Conservation (phyloP, 2,329 filamentous ascomycete genomes). For the Albifimbria verrucaria region DNA sequence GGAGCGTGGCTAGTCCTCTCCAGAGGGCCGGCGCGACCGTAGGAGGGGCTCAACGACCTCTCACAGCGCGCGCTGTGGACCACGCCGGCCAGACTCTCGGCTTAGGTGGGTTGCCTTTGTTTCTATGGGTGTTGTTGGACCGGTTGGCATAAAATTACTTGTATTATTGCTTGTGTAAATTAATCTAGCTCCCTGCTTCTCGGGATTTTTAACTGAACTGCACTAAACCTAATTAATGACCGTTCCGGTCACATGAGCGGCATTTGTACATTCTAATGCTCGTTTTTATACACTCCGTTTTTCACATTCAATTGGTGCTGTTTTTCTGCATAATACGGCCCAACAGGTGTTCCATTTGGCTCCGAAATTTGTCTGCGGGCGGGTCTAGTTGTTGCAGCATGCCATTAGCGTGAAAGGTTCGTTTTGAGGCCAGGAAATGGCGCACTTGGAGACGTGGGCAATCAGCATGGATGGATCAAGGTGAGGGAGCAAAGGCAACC, state of each 20-base stretch:
- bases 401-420: background rate
- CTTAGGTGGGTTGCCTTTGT: conserved; percentile 3
- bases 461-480: conserved; percentile 2
- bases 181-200: no score
- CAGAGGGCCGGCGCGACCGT: conserved; percentile 1
- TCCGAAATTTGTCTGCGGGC: conserved; percentile 1
- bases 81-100: conserved; percentile 8
- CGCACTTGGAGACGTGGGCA: background rate
- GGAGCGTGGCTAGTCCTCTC: background rate
- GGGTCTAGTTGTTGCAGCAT: conserved; percentile 3
- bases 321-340: no score
- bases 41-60: conserved; percentile 1
- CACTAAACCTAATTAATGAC: no score
- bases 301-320: no score
- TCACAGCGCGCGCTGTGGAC: conserved; percentile 3
- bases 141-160: no score
- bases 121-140: no score
- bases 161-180: no score
- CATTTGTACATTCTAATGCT: no score
- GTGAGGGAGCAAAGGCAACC: conserved; percentile 2
- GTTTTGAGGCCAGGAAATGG: conserved; percentile 1
- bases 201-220: no score
- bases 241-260: no score
- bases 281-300: no score
- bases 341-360: conserved; percentile 6